Evolutionary conservation across 1,284 basidiomycete species (phyloP).

Genomic region (Volvariella volvacea): DNA sequence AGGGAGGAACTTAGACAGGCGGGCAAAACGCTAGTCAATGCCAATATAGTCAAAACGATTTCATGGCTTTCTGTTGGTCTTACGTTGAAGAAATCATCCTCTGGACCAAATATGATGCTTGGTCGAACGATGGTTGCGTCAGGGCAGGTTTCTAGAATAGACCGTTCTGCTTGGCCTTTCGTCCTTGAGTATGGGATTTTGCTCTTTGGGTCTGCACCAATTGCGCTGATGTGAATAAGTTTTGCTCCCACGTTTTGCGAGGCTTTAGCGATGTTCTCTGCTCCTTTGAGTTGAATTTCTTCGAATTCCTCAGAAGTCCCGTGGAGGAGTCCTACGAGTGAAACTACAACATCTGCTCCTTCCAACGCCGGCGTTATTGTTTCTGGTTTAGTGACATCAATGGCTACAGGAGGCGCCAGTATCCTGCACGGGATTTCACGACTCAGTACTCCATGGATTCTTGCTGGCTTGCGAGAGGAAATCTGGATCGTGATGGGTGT

Average conservation of each 20-base stretch:
- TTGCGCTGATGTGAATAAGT: constrained; percentile 56
- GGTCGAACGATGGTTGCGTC: constrained; percentile 59
- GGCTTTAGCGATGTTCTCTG: constrained; percentile 52
- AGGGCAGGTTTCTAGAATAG: constrained; percentile 39
- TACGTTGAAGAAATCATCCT: constrained; percentile 68
- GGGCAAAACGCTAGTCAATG: constrained; percentile 46
- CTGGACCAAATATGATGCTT: constrained; percentile 66
- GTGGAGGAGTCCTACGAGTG: constrained; percentile 58
- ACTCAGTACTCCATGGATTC: constrained; percentile 25
- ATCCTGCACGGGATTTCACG: constrained; percentile 17
- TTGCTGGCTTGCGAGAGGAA: constrained; percentile 46
- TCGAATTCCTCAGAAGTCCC: constrained; percentile 51
- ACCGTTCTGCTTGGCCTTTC: constrained; percentile 56
- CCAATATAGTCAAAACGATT: background rate
- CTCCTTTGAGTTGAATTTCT: constrained; percentile 54
- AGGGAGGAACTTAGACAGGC: constrained; percentile 50
- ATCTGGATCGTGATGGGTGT: constrained; percentile 37
- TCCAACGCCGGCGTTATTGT: constrained; percentile 41
- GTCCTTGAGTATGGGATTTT: constrained; percentile 48
- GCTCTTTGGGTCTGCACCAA: constrained; percentile 47
- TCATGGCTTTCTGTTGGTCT: constrained; percentile 9
- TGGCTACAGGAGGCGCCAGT: constrained; percentile 37
- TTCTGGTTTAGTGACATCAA: constrained; percentile 48
- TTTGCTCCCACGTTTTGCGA: constrained; percentile 42
- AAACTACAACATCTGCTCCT: constrained; percentile 50